These are phyloP conservation scores for Phoma sp. DNA, from an alignment of 2,329 filamentous ascomycete species.

Conservation along the genomic window DNA sequence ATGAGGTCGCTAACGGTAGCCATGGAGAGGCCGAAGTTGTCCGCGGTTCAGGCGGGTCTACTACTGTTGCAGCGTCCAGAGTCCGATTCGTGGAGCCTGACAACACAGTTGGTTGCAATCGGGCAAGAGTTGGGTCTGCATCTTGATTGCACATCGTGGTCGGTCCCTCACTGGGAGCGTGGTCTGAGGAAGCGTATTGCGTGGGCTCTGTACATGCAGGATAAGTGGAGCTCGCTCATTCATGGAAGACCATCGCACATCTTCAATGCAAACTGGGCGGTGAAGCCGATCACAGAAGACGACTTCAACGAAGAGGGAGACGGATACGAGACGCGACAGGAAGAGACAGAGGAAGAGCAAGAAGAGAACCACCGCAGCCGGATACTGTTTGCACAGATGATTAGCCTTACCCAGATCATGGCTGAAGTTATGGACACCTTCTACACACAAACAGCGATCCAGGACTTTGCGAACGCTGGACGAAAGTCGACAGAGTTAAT, in stretches of 20 bases:
- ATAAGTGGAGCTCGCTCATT: conserved; percentile 88
- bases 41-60: conserved; percentile 79
- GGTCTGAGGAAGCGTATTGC: conserved; percentile 83
- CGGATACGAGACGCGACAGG: conserved; percentile 59
- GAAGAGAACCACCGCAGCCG: conserved; percentile 71
- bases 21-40: conserved; percentile 82
- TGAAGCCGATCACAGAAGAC: conserved; percentile 67
- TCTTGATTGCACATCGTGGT: conserved; percentile 86
- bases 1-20: conserved; percentile 76
- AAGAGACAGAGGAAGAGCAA: conserved; percentile 63
- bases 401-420: conserved; percentile 76
- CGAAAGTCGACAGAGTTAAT: conserved; percentile 75
- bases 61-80: conserved; percentile 77
- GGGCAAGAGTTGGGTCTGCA: conserved; percentile 88
- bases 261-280: conserved; percentile 76
- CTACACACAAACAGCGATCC: conserved; percentile 79
- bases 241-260: conserved; percentile 86
- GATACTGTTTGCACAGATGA: conserved; percentile 76
- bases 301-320: conserved; percentile 73
- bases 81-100: conserved; percentile 82
- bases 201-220: conserved; percentile 93
- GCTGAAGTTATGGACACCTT: conserved; percentile 84
- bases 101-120: conserved; percentile 85
- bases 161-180: conserved; percentile 87
- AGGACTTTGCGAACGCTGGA: conserved; percentile 70